Evolutionary conservation across 1,139 yeast genomes (phyloP).

Genomic region (Scheffersomyces insectosa): DNA sequence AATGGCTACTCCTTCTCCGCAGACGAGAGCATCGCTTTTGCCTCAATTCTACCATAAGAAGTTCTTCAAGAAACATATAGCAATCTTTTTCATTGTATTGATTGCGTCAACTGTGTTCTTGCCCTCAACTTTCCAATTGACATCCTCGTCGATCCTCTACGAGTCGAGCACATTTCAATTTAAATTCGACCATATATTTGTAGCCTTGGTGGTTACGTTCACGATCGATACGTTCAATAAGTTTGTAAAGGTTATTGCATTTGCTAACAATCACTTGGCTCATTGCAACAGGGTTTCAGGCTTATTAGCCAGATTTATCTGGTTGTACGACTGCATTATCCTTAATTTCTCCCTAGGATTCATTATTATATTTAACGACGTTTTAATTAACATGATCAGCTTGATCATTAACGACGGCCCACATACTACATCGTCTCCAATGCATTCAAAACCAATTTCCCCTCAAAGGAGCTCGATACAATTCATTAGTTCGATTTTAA

Average conservation of each 20-base stretch:
- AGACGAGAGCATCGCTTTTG: neutral
- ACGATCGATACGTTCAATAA: conserved; percentile 10
- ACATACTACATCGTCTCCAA: conserved; percentile 3
- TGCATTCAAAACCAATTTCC: conserved; percentile 1
- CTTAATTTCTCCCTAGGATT: conserved; percentile 13
- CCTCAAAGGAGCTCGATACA: conserved; percentile 10
- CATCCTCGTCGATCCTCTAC: conserved; percentile 17
- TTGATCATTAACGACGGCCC: conserved; percentile 7
- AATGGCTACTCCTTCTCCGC: too few relatives aligned
- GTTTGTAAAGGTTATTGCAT: conserved; percentile 13
- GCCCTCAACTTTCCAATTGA: conserved; percentile 20
- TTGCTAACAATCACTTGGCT: conserved; percentile 8
- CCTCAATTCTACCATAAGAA: neutral
- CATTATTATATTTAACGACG: conserved; percentile 23
- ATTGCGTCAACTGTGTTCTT: conserved; percentile 8
- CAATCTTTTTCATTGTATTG: neutral
- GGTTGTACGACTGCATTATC: conserved; percentile 24
- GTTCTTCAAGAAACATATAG: neutral
- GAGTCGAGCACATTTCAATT: conserved; percentile 6
- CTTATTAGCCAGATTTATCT: conserved; percentile 19
- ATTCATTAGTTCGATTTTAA: conserved; percentile 17
- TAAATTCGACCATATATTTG: conserved; percentile 25
- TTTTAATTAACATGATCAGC: conserved; percentile 20
- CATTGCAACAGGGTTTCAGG: conserved; percentile 15
- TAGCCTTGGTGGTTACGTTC: conserved; percentile 18